Conservation (phyloP, 257 asterid genomes). For the Lycium barbarum region DNA sequence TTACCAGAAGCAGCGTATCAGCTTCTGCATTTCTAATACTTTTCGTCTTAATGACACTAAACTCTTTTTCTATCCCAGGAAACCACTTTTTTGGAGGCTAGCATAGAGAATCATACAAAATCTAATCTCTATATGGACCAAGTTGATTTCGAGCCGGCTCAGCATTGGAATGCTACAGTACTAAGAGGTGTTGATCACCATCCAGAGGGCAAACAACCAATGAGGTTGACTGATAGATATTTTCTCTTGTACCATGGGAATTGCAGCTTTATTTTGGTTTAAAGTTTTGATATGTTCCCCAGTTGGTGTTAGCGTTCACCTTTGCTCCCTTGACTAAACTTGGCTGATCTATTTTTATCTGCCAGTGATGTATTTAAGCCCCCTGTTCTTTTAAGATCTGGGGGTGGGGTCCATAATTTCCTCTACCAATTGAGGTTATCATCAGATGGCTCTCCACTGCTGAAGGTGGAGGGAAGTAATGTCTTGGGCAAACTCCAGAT, state of each 20-base stretch:
- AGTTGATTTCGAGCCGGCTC: conserved; percentile 98
- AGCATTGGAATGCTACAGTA: conserved; percentile 77
- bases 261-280: conserved; percentile 10
- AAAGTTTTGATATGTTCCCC: not conserved
- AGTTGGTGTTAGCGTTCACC: conserved; percentile 6
- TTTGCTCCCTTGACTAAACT: conserved; percentile 3
- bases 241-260: conserved; percentile 13
- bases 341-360: conserved; percentile 18
- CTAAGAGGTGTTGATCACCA: conserved; percentile 60
- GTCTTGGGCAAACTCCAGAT: conserved; percentile 96
- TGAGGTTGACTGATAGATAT: conserved; percentile 51
- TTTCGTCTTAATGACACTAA: conserved; percentile 23
- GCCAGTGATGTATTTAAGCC: conserved; percentile 74
- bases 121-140: conserved; percentile 96
- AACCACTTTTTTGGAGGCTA: conserved; percentile 86
- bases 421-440: conserved; percentile 81
- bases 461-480: conserved; percentile 86
- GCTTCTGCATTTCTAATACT: conserved; percentile 23
- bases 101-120: conserved; percentile 96
- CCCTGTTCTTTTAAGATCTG: conserved; percentile 82
- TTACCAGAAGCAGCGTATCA: not conserved
- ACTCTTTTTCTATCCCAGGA: conserved; percentile 63
- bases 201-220: conserved; percentile 48
- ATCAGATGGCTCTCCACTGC: conserved; percentile 61
- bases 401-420: conserved; percentile 90